These are phyloP conservation scores for Leishmania gerbilli DNA, from an alignment of 208 protist genomes.

Conservation along the genomic window DNA sequence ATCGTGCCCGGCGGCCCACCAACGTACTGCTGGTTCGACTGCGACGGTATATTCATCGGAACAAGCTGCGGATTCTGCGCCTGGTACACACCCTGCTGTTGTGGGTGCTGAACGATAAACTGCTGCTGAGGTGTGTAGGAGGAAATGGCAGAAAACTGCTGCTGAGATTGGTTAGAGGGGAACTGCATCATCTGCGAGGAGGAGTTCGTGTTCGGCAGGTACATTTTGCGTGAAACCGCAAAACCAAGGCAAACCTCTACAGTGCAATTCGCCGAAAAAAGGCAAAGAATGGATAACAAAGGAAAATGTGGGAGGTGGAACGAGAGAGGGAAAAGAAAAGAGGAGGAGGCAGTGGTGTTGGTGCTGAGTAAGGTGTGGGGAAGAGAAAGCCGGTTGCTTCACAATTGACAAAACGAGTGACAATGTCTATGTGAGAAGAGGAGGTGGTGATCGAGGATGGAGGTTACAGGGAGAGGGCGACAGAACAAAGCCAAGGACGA, in stretches of 20 bases:
- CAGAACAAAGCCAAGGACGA: background rate
- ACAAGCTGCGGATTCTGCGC: conserved; percentile 37
- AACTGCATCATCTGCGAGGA: conserved; percentile 40
- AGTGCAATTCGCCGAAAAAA: background rate
- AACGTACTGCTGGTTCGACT: conserved; percentile 43
- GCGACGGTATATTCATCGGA: conserved; percentile 42
- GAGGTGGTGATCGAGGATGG: background rate
- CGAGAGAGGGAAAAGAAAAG: background rate
- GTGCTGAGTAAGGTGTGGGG: background rate
- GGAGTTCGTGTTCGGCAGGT: conserved; percentile 27
- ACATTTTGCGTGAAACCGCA: conserved; percentile 20
- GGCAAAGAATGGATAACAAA: conserved; percentile 6
- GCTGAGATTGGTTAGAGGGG: conserved; percentile 29
- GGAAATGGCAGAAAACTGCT: conserved; percentile 42
- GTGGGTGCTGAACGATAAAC: conserved; percentile 39
- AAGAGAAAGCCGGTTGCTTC: background rate
- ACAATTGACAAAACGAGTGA: background rate
- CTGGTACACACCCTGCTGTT: conserved; percentile 40
- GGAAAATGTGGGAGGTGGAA: background rate
- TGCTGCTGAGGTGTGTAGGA: conserved; percentile 37
- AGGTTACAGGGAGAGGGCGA: too few species aligned
- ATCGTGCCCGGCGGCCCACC: conserved; percentile 11
- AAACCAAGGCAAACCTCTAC: background rate
- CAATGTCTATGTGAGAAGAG: background rate
- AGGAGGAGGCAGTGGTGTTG: background rate